Base-by-base conservation (phyloP, 495 filamentous ascomycete genomes). In the Aspergillus nanangensis region DNA sequence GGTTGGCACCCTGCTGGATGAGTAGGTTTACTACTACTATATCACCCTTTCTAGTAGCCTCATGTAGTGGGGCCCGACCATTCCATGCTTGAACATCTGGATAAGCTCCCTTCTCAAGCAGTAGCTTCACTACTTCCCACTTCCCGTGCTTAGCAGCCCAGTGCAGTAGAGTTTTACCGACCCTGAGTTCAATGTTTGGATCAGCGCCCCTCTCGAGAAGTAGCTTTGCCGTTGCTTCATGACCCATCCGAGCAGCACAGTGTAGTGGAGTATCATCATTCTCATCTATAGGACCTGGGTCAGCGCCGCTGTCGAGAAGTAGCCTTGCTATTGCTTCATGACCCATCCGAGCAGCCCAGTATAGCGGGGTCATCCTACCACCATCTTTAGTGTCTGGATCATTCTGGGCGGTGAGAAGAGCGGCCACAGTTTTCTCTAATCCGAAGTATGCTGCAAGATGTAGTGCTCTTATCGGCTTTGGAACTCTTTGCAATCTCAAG, bases 61-160 rank as follows among this genome's bases (percentile, higher is more conserved):
- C 11, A 11, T 5, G 11, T 7, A 29, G 25, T 29, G 25, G 25
- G 25, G 25, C 11, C 11, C 25, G 25, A 29, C 25, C 25, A 11
- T 11, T 29, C 25, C 11, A n/a, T n/a, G n/a, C n/a, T n/a, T n/a
- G n/a, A n/a, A n/a, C 22, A 38, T 46, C 38, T 27, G 34, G 44
- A 29, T 46, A 32, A 14, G 44, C 44, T 15, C 17, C 21, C 37
- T 19, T 20, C 27, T 38, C 13, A 14, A 46, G 44, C 35, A 46
- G 35, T 22, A 46, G 35, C 9, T 19, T 22, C 19, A 34, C 38
- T 17, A 38, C 38, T 37, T 31, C 22, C 23, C 10, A 23, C 14
- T 14, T 36, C 21, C 15, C 34, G 24, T 46, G 37, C 21, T 38
- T 11, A 17, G 34, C 25, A 29, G 25, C 25, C 11, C 25, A 7